Evolutionary conservation across 1,284 basidiomycete genomes (phyloP).

Genomic region (Cronartium quercuum): DNA sequence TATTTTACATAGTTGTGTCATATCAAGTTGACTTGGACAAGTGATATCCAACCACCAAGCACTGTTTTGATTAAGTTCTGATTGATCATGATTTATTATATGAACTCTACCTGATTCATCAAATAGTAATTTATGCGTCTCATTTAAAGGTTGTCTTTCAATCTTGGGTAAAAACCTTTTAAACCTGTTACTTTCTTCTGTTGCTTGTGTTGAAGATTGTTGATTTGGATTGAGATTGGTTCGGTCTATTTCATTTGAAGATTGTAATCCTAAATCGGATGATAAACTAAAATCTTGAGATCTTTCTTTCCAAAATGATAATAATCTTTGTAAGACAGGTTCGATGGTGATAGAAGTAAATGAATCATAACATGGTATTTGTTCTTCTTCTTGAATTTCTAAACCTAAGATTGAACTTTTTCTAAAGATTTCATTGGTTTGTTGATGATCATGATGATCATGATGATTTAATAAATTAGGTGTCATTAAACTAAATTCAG

Average conservation of each 20-base stretch:
- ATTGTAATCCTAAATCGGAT: slow-evolving; percentile 4
- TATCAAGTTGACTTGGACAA: slow-evolving; percentile 82
- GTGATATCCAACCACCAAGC: slow-evolving; percentile 86
- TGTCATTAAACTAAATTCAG: slow-evolving; percentile 30
- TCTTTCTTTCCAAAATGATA: slow-evolving; percentile 17
- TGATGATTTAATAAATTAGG: too few species aligned
- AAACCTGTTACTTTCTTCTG: not conserved
- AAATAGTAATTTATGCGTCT: slow-evolving; percentile 22
- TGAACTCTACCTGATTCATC: slow-evolving; percentile 11
- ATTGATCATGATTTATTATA: not conserved
- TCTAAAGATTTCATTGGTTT: not conserved
- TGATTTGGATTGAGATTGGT: not conserved
- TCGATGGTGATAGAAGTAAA: slow-evolving; percentile 18
- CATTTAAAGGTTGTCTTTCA: slow-evolving; percentile 13
- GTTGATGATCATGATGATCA: not conserved
- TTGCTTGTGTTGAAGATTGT: too few species aligned
- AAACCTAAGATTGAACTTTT: not conserved
- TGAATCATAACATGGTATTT: slow-evolving; percentile 12
- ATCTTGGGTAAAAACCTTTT: slow-evolving; percentile 18
- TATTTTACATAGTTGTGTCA: slow-evolving; percentile 79
- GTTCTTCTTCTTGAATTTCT: not conserved
- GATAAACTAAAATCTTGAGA: not conserved
- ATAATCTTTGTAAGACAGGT: slow-evolving; percentile 10
- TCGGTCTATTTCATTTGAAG: not conserved
- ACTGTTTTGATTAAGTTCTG: not conserved